Percentiles rank a stretch among this genome's conserved stretches.
Conservation (phyloP, 2,329 filamentous ascomycete genomes). For the Fusarium sp. region DNA sequence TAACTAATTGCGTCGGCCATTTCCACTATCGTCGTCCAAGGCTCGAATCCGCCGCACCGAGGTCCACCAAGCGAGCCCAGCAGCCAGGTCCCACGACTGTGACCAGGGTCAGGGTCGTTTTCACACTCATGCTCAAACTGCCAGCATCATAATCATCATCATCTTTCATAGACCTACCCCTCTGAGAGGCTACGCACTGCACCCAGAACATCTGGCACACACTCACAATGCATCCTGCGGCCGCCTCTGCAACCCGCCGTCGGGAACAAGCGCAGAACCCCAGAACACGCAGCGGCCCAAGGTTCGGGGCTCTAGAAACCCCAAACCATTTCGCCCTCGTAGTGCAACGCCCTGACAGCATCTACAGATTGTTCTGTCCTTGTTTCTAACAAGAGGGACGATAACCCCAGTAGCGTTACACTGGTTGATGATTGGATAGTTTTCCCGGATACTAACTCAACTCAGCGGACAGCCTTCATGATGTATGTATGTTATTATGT, state of each 20-base stretch:
- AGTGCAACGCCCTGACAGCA: slow-evolving; percentile 25
- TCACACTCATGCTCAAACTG: slow-evolving; percentile 8
- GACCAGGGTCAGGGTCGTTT: slow-evolving; percentile 24
- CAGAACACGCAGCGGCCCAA: slow-evolving; percentile 40
- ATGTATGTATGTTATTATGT: not conserved
- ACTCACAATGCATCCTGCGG: slow-evolving; percentile 51
- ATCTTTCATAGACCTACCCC: slow-evolving; percentile 20
- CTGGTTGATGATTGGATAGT: slow-evolving; percentile 18
- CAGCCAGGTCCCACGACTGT: slow-evolving; percentile 12
- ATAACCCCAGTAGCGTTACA: slow-evolving; percentile 17
- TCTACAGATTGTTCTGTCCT: slow-evolving; percentile 23
- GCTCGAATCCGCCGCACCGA: slow-evolving; percentile 29
- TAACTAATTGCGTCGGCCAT: slow-evolving; percentile 36
- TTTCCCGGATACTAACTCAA: not conserved
- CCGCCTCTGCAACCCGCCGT: slow-evolving; percentile 51
- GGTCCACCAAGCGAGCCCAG: slow-evolving; percentile 17
- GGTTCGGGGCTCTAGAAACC: slow-evolving; percentile 30
- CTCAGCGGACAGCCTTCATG: not conserved
- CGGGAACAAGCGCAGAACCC: slow-evolving; percentile 51
- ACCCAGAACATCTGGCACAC: slow-evolving; percentile 32
- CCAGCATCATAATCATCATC: slow-evolving; percentile 1
- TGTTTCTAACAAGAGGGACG: slow-evolving; percentile 14
- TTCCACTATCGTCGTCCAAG: slow-evolving; percentile 28
- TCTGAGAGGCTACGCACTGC: not conserved
- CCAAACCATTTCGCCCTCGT: slow-evolving; percentile 24